phyloP scores from a whole-genome alignment of 192 early-diverging fungal genomes.

The Mortierella alpina region DNA sequence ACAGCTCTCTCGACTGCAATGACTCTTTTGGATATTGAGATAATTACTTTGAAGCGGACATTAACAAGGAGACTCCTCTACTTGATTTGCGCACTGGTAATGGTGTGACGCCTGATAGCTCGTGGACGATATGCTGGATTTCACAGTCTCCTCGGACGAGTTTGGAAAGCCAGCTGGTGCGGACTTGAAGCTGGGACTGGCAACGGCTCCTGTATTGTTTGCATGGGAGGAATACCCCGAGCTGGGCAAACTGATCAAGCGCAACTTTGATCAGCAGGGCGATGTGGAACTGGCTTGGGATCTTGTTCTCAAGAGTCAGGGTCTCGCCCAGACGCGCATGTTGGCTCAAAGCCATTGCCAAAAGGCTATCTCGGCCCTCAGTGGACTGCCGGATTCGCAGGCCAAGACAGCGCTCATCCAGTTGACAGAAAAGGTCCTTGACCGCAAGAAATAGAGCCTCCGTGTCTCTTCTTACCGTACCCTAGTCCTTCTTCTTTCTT shows the following conservation, averaged over 20 bases:
- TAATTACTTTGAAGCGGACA: neutral
- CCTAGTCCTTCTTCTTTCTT: neutral
- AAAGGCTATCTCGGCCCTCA: conserved; percentile 76
- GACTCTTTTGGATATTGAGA: neutral
- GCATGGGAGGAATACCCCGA: conserved; percentile 91
- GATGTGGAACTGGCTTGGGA: conserved; percentile 83
- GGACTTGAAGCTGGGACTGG: conserved; percentile 89
- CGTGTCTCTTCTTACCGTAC: neutral
- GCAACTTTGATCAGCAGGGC: conserved; percentile 81
- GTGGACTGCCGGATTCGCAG: conserved; percentile 74
- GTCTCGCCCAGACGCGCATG: conserved; percentile 78
- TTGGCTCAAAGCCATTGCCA: conserved; percentile 82
- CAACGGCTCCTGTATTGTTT: conserved; percentile 93
- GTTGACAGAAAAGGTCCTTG: conserved; percentile 84
- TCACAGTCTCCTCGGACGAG: conserved; percentile 77
- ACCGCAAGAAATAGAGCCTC: conserved; percentile 74
- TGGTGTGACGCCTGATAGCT: conserved; percentile 63
- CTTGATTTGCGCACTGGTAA: no score
- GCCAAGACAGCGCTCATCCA: conserved; percentile 84
- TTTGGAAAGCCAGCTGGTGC: conserved; percentile 94
- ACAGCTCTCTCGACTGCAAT: neutral
- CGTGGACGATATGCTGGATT: conserved; percentile 93
- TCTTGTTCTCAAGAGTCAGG: conserved; percentile 82
- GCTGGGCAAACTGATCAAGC: conserved; percentile 84
- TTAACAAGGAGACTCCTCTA: neutral